Conservation (phyloP, 1,284 basidiomycete genomes). For the Ceratobasidium sp. region DNA sequence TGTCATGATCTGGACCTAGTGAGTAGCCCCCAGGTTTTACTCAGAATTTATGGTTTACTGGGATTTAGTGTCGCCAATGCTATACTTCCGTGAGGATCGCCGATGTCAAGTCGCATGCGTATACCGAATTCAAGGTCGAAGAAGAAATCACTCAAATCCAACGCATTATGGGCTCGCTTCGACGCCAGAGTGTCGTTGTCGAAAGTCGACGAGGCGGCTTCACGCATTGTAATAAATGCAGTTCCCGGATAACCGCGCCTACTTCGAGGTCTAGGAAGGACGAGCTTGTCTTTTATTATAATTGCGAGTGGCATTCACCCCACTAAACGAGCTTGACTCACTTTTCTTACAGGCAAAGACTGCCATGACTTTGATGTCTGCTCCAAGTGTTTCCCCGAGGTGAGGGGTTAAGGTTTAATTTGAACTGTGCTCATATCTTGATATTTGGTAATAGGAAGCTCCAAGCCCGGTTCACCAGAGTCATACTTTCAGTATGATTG, state of each 20-base stretch:
- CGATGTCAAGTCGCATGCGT: constrained; percentile 13
- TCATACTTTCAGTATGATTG: constrained; percentile 20
- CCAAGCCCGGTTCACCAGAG: not conserved
- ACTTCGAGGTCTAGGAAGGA: not conserved
- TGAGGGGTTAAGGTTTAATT: constrained; percentile 4
- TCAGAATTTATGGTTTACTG: not conserved
- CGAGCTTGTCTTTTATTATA: not conserved
- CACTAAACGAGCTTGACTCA: not conserved
- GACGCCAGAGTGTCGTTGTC: constrained; percentile 10
- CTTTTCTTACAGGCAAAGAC: not conserved
- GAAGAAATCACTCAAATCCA: constrained; percentile 31
- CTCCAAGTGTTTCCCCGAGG: constrained; percentile 22
- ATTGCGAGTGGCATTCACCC: not conserved
- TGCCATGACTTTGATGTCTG: constrained; percentile 24
- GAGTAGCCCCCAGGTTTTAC: not conserved
- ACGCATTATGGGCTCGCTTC: constrained; percentile 17
- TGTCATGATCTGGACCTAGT: constrained; percentile 30
- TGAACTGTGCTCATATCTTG: not conserved
- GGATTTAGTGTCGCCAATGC: constrained; percentile 11
- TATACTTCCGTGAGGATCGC: not conserved
- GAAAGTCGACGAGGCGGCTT: constrained; percentile 1
- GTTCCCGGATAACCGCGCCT: not conserved
- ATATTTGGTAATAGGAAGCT: not conserved
- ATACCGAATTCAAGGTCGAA: constrained; percentile 25
- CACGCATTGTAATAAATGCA: constrained; percentile 4